Evolutionary conservation across 192 early-diverging fungal species (phyloP).

Genomic region (Pilobolus umbonatus): DNA sequence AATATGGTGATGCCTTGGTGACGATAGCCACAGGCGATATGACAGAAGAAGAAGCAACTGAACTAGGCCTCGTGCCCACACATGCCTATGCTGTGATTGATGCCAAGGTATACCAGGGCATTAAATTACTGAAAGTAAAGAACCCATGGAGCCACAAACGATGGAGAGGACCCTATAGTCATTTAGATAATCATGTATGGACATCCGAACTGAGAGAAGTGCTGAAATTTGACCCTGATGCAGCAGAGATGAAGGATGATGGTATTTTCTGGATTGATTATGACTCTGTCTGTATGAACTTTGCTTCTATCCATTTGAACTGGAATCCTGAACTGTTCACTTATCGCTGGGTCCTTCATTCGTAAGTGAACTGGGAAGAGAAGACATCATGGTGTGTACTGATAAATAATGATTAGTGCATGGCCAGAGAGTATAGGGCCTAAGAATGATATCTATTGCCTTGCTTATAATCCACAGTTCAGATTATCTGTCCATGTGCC

Average conservation of each 20-base stretch:
- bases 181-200: constrained; percentile 62
- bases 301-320: constrained; percentile 87
- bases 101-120: constrained; percentile 52
- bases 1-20: constrained; percentile 68
- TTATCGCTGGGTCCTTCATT: constrained; percentile 64
- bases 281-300: constrained; percentile 68
- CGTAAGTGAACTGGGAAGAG: constrained; percentile 62
- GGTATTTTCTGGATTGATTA: constrained; percentile 92
- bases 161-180: constrained; percentile 78
- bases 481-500: constrained; percentile 55
- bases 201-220: constrained; percentile 58
- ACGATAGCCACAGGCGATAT: constrained; percentile 85
- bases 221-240: constrained; percentile 68
- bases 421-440: constrained; percentile 28
- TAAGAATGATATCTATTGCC: constrained; percentile 28
- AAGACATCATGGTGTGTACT: neutral
- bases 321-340: constrained; percentile 80
- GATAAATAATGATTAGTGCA: constrained; percentile 8
- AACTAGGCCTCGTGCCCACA: constrained; percentile 76
- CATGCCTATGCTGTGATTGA: constrained; percentile 88
- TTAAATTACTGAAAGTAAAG: constrained; percentile 77
- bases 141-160: constrained; percentile 91
- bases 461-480: constrained; percentile 75
- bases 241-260: constrained; percentile 65
- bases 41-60: constrained; percentile 54